A percentile compares a stretch with the other conserved stretches of the same genome.
Evolutionary conservation across 2,329 filamentous ascomycete species (phyloP).

Genomic region (Colletotrichum eremochloae): DNA sequence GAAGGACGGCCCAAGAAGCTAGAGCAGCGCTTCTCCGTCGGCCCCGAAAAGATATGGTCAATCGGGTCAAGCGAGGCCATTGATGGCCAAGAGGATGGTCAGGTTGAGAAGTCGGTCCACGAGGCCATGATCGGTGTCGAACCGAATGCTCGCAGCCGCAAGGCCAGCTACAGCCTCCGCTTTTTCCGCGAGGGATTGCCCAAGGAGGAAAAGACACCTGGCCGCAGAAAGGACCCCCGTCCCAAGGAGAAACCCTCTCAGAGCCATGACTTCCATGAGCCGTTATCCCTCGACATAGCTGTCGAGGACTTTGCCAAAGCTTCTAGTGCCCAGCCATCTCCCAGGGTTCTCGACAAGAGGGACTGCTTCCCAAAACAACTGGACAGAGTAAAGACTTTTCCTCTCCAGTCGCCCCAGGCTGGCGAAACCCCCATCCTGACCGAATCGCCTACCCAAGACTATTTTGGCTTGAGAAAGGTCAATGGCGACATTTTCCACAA

Average conservation of each 20-base stretch:
- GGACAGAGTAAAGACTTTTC: conserved; percentile 37
- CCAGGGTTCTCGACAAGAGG: conserved; percentile 44
- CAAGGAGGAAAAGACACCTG: conserved; percentile 63
- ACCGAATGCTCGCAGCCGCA: conserved; percentile 74
- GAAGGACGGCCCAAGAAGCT: conserved; percentile 54
- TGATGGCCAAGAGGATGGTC: conserved; percentile 62
- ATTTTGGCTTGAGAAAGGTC: conserved; percentile 41
- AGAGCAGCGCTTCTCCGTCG: conserved; percentile 59
- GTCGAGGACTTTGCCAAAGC: conserved; percentile 41
- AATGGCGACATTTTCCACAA: conserved; percentile 43
- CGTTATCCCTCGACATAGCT: conserved; percentile 35
- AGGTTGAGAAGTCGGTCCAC: conserved; percentile 75
- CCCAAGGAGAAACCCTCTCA: conserved; percentile 58
- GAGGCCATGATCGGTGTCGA: conserved; percentile 73
- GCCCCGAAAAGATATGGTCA: conserved; percentile 73
- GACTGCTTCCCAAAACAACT: conserved; percentile 36
- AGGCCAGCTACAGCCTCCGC: conserved; percentile 75
- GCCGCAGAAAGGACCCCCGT: conserved; percentile 64
- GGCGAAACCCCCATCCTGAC: conserved; percentile 38
- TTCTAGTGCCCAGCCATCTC: conserved; percentile 39
- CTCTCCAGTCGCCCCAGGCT: conserved; percentile 35
- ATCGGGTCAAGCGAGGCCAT: conserved; percentile 67
- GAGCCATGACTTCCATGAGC: conserved; percentile 49
- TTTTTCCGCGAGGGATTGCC: conserved; percentile 77
- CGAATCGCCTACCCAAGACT: conserved; percentile 42